A percentile compares a stretch with the other conserved stretches of the same genome.
phyloP scores from a whole-genome alignment of 768 basidiomycete species.

The Thelephora ganbajun region DNA sequence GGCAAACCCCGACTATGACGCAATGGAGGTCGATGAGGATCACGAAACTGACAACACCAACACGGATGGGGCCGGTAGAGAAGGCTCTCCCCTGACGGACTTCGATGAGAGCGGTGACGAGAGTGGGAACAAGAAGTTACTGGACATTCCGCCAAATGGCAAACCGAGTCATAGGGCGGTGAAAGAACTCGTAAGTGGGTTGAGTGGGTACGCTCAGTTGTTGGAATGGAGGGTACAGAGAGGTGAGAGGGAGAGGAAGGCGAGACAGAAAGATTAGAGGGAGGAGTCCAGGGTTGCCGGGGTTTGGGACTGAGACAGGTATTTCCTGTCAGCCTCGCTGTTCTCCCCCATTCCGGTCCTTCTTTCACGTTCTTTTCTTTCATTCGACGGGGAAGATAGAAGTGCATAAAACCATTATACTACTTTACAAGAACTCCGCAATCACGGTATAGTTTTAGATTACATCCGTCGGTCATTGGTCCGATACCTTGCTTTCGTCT shows the following conservation, averaged over 20 bases:
- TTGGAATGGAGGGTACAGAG: constrained; percentile 41
- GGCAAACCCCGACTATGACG: constrained; percentile 7
- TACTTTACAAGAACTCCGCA: no score
- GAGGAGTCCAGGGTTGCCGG: not conserved
- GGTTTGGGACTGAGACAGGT: not conserved
- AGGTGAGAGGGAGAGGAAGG: constrained; percentile 15
- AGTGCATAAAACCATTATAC: no score
- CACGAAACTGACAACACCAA: constrained; percentile 3
- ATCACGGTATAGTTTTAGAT: no score
- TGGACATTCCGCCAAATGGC: constrained; percentile 11
- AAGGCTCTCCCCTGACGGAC: constrained; percentile 4
- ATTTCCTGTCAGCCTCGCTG: not conserved
- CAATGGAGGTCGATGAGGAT: constrained; percentile 1
- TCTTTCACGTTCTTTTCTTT: no score
- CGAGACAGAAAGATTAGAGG: constrained; percentile 4
- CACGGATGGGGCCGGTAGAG: not conserved
- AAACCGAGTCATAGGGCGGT: constrained; percentile 17
- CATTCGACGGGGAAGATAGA: no score
- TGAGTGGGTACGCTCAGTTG: constrained; percentile 47
- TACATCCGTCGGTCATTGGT: no score
- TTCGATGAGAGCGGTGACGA: constrained; percentile 10
- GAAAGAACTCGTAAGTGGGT: constrained; percentile 31
- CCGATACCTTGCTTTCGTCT: no score
- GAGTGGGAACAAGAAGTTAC: constrained; percentile 6
- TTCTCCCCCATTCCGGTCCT: no score